Base-by-base conservation (phyloP, 192 early-diverging fungal species). In the Coemansia biformis region DNA sequence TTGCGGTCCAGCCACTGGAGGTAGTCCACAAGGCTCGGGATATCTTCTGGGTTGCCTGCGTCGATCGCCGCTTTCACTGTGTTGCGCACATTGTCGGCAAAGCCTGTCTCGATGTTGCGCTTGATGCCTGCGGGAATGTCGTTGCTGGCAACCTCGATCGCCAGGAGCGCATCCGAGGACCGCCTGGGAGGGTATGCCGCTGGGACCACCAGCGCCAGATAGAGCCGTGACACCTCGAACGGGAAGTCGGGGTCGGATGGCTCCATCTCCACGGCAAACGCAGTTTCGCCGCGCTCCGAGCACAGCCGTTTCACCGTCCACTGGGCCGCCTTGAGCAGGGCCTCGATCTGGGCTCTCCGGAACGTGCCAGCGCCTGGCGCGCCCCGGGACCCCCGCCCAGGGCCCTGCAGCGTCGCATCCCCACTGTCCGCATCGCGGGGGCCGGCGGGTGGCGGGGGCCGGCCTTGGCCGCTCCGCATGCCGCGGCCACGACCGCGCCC, bases 181-280 rank as follows among this genome's bases (percentile, higher is more conserved):
- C 47, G 59, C 19, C n/a, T 50, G 4, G 59, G 19, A 7, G 79
- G 83, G 34, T 86, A 86, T 18, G 40, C 35, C 6, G 43, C 44
- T 0, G 88, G 87, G 2, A 91, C 61, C 9, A 54, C 44, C 14
- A 89, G 57, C n/a, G 76, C 77, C 26, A 88, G 24, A 31, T 78
- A 57, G 17, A 91, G 57, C n/a, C 63, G 53, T 23, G 77, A 59
- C 33, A 91, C 63, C 37, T 89, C 87, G 44, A 75, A 91, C 12
- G 89, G 86, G 44, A 91, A 91, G 46, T 91, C 89, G 17, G 89
- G 89, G 37, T 90, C 86, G 1, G 65, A 75, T 10, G 71, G 71
- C 47, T 29, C 35, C 71, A 75, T 63, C 42, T 75, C 71, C 10
- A 75, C 51, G 18, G 71, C 64, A 43, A 67, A 51, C 8, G 71